Conservation (phyloP, 169 alveolate genomes). For the Toxoplasma gondii region DNA sequence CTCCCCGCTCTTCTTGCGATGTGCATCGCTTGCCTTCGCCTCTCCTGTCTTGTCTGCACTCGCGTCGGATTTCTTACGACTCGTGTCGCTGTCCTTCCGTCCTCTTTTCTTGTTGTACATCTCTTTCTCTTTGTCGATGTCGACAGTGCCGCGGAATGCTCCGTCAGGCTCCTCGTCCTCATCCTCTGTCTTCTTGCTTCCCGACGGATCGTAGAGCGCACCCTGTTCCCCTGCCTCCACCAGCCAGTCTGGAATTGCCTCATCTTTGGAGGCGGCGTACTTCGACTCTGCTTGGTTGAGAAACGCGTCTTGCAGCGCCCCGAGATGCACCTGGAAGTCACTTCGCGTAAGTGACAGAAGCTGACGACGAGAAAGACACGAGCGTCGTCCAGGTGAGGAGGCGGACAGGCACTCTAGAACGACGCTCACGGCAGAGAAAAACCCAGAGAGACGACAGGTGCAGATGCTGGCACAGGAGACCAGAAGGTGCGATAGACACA, state of each 20-base stretch:
- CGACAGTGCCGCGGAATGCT: background rate
- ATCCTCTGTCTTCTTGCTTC: conserved; percentile 6
- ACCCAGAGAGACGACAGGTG: too few relatives aligned
- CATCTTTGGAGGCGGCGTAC: conserved; percentile 30
- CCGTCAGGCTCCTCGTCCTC: background rate
- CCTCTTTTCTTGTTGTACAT: conserved; percentile 50
- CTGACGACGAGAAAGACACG: background rate
- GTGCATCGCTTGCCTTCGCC: background rate
- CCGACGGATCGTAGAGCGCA: conserved; percentile 37
- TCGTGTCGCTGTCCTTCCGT: background rate
- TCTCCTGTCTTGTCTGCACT: background rate
- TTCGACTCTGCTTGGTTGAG: conserved; percentile 53
- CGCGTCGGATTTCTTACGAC: background rate
- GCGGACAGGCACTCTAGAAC: too few relatives aligned
- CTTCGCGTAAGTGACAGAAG: conserved; percentile 50
- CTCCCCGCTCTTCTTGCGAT: background rate
- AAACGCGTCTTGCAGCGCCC: conserved; percentile 56
- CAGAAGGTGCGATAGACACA: too few relatives aligned
- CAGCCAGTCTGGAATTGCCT: conserved; percentile 64
- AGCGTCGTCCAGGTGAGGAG: too few relatives aligned
- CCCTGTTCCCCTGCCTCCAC: conserved; percentile 51
- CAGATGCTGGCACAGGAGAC: too few relatives aligned
- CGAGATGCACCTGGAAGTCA: conserved; percentile 58
- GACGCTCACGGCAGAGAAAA: too few relatives aligned
- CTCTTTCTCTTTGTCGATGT: conserved; percentile 47